Evolutionary conservation across 352 stramenopile genomes (phyloP), one percentile per base, ranked within the genome.

Genomic region (Phytophthora fragariae): DNA sequence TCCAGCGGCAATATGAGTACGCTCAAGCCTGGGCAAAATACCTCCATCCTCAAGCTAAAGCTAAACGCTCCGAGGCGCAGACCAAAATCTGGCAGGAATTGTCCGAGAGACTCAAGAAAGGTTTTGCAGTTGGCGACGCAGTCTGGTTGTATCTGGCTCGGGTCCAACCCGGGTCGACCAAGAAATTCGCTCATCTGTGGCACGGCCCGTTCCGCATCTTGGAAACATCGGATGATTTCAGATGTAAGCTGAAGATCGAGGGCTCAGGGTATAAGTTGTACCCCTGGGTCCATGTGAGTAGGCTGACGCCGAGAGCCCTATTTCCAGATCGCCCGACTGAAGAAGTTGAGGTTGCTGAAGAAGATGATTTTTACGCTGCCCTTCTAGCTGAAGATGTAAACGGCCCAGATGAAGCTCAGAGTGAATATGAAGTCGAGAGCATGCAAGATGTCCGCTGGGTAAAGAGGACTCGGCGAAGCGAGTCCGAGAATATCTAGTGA

Each of bases 251-350:
- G 6, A 44, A n/a, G n/a, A n/a, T 59, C 12, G 27, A 59, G 6
- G 29, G 39, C 15, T 14, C 53, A 2, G 53, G 27, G 10, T 59
- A 59, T 29, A 12, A 44, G 15, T 59, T 15, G 24, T 24, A 44
- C n/a, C 15, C 53, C 24, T 58, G 53, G 53, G 53, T 58, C 12
- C 53, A 58, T 24, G 21, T 46, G 24, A 58, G 27, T 39, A 24
- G 53, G 19, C 27, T 58, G 24, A 58, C 46, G 14, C 53, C 53
- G 14, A 24, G 53, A 19, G 53, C 53, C 19, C 35, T 58, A 9
- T 58, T 58, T 19, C 53, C 53, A 17, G 35, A 58, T 11, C 24
- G 53, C 12, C 53, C 53, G 15, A 44, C 5, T 3, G 31, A 14
- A 3, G 27, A 58, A 1, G 3, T 44, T 2, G 53, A 58, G 10